Evolutionary conservation across 208 protist genomes (phyloP), one percentile per base, ranked within the genome.

Genomic region (Acanthamoeba castellanii): DNA sequence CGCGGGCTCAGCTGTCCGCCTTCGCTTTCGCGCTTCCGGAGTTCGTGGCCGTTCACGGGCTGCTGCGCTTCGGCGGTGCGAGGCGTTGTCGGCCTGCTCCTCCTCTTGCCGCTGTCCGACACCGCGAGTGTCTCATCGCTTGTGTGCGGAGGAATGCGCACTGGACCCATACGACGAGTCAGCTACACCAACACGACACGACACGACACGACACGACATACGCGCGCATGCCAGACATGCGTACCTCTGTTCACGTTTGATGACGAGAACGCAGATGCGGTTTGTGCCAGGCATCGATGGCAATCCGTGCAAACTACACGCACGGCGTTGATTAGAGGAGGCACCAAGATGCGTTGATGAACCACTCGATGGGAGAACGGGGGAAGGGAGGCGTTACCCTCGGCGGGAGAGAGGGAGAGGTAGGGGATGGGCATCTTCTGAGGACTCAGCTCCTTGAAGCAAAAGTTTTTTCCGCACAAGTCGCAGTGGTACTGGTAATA

Each of bases 361-460:
- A n/a, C n/a, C n/a, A n/a, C n/a, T n/a, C n/a, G n/a, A n/a, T n/a
- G n/a, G n/a, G n/a, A 74, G 68, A 16, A 3, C 16, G 68, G 18
- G 68, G 37, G 30, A n/a, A 18, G 22, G 22, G 57, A 64, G 30
- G 68, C 45, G 32, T 47, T 42, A 82, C 74, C 74, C 27, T 82
- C 74, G 30, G 74, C 74, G 32, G 74, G 74, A 27, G 74, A 82
- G 52, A 18, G 74, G 3, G 74, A 82, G 22, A 82, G 37, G 37
- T 82, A 82, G 45, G 74, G 74, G 25, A 82, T 82, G 14, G 74
- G 13, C 18, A 50, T 50, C 37, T 82, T 82, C 74, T 82, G 74
- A 25, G 74, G 74, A 7, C 74, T 82, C 34, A 82, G 74, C 45
- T 82, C 74, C 74, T 82, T 82, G 37, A 82, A 82, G 37, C 74